Conservation (phyloP, 805 yeast genomes). For the Blastobotrys robertii region DNA sequence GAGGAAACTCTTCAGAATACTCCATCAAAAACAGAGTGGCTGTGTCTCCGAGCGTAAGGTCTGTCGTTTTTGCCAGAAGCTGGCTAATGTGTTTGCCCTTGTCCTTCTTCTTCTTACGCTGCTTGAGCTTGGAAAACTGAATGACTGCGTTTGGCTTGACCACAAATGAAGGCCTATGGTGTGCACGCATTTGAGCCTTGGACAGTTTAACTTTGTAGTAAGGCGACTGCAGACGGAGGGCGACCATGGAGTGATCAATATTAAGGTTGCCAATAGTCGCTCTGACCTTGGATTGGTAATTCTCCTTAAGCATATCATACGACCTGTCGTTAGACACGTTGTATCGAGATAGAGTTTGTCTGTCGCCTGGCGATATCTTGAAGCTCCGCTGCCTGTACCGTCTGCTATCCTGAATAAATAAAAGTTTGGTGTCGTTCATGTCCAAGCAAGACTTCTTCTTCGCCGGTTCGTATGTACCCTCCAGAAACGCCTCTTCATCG, state of each 20-base stretch:
- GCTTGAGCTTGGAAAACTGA: constrained; percentile 63
- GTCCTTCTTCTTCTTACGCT: constrained; percentile 81
- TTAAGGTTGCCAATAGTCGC: constrained; percentile 83
- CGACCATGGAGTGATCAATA: constrained; percentile 88
- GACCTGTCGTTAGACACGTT: constrained; percentile 83
- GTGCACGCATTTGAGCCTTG: constrained; percentile 58
- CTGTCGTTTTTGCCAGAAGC: constrained; percentile 59
- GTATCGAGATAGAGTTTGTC: constrained; percentile 48
- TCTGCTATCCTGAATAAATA: constrained; percentile 45
- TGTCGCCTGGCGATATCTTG: constrained; percentile 43
- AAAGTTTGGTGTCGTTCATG: constrained; percentile 76
- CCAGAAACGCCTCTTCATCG: constrained; percentile 58
- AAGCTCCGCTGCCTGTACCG: constrained; percentile 8
- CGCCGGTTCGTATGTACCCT: constrained; percentile 40
- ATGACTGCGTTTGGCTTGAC: constrained; percentile 72
- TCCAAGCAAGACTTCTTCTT: constrained; percentile 40
- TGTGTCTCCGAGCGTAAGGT: constrained; percentile 75
- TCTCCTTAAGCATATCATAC: constrained; percentile 72
- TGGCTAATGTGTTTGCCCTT: constrained; percentile 73
- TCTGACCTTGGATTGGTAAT: constrained; percentile 85
- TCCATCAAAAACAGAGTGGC: constrained; percentile 72
- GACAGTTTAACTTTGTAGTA: constrained; percentile 72
- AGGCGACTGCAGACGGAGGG: constrained; percentile 78
- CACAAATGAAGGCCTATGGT: constrained; percentile 69
- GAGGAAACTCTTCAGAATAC: constrained; percentile 83